Base-by-base conservation (phyloP, 164 flowering plant genomes). In the Tetracentron sinense region DNA sequence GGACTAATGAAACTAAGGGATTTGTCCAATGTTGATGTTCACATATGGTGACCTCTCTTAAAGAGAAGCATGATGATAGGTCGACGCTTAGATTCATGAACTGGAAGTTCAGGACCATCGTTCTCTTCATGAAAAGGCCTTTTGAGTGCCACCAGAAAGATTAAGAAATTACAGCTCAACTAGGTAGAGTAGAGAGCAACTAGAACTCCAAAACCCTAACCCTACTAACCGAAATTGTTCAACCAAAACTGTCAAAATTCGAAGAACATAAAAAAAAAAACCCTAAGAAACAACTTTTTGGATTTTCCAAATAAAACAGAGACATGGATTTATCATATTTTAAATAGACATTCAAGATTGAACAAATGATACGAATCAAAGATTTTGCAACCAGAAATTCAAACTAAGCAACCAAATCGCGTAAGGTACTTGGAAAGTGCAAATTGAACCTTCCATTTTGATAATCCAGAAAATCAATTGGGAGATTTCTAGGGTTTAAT, bases 101-200 rank as follows among this genome's bases (percentile, higher is more conserved):
- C 63, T 27, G 61, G 53, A 54, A n/a, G n/a, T n/a, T n/a, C n/a
- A n/a, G n/a, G 29, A 2, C 53, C 67, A 19, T 42, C 64, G 47
- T 30, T 62, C 54, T 69, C 75, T 48, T 46, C 75, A 42, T 12
- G 42, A 53, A 50, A 70, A 38, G 21, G 28, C 75, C 82, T 70
- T 56, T 79, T 82, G 20, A 19, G 62, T 47, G 64, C 76, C 83
- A 82, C 76, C 62, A 30, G 19, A 66, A 19, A 29, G n/a, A 57
- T 22, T 42, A 17, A 54, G 22, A 10, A 23, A 64, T 27, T 0
- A 3, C 58, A 15, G 4, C 22, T 6, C 21, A n/a, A 23, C 21
- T n/a, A 22, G n/a, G n/a, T n/a, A n/a, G n/a, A 46, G 15, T 3
- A 54, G 35, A 64, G 7, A 63, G 16, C 23, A 50, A 14, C 10